Percentiles rank a stretch among this genome's conserved stretches.
These are phyloP conservation scores for Tricladium varicosporioides DNA, from an alignment of 2,329 filamentous ascomycete species.

Conservation along the genomic window DNA sequence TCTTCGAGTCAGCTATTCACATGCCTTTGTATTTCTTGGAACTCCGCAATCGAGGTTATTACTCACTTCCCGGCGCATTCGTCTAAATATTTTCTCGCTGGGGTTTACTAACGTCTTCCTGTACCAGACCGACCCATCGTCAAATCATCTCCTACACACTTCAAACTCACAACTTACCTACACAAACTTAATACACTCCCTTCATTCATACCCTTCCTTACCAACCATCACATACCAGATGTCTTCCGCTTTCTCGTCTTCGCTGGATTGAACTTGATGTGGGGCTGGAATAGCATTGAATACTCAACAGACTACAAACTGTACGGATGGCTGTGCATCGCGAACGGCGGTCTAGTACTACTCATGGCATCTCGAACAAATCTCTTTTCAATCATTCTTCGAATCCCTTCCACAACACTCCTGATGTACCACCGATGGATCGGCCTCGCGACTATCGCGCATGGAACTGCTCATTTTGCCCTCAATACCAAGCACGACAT, in stretches of 20 bases:
- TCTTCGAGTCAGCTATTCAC: constrained; percentile 21
- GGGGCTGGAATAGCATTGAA: constrained; percentile 22
- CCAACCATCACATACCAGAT: constrained; percentile 17
- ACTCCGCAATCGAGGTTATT: constrained; percentile 14
- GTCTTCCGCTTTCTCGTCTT: constrained; percentile 23
- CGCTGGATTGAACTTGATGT: constrained; percentile 26
- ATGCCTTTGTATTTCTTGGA: constrained; percentile 15
- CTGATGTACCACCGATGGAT: constrained; percentile 27
- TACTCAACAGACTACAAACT: constrained; percentile 30
- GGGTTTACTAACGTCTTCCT: not conserved
- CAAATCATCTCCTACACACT: constrained; percentile 11
- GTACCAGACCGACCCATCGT: constrained; percentile 1
- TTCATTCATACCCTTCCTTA: constrained; percentile 16
- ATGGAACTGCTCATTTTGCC: constrained; percentile 25
- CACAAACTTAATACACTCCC: constrained; percentile 16
- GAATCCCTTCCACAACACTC: constrained; percentile 21
- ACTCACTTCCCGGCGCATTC: not conserved
- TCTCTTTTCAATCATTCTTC: constrained; percentile 22
- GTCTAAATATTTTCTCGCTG: not conserved
- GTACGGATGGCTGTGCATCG: constrained; percentile 30
- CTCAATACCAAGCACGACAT: constrained; percentile 24
- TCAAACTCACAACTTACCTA: constrained; percentile 6
- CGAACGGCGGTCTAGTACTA: constrained; percentile 28
- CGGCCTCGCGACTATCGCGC: constrained; percentile 24
- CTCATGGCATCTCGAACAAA: constrained; percentile 27